These are phyloP conservation scores for Teunomyces panamensis DNA, from an alignment of 805 yeast genomes.

Conservation along the genomic window DNA sequence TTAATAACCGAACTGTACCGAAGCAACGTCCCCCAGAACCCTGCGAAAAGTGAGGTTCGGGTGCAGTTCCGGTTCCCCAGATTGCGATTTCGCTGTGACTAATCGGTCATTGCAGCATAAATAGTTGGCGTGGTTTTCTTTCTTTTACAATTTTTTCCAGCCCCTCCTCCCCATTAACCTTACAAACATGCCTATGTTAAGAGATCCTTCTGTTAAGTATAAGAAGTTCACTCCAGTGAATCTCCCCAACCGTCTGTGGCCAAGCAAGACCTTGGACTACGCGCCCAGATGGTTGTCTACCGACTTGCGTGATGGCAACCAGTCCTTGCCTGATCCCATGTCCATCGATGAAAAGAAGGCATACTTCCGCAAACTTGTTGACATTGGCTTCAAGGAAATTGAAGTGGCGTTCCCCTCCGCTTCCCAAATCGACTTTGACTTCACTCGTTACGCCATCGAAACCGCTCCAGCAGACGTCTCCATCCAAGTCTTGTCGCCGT, in stretches of 20 bases:
- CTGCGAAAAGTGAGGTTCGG: neutral
- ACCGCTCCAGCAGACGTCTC: conserved; percentile 74
- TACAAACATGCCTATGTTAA: conserved; percentile 32
- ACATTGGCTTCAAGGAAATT: conserved; percentile 77
- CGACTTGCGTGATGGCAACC: conserved; percentile 82
- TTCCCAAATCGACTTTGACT: conserved; percentile 76
- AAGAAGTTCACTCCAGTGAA: conserved; percentile 52
- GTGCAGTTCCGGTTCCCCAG: neutral
- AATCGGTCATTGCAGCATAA: neutral
- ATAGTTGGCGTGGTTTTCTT: neutral
- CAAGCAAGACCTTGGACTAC: conserved; percentile 50
- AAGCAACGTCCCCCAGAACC: neutral
- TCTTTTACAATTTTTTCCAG: neutral
- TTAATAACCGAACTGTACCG: conserved; percentile 1
- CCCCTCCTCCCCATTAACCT: neutral
- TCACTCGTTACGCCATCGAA: conserved; percentile 71
- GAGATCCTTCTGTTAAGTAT: conserved; percentile 65
- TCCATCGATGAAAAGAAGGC: conserved; percentile 71
- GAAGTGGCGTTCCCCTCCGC: conserved; percentile 85
- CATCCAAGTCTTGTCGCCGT: conserved; percentile 73
- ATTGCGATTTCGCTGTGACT: neutral
- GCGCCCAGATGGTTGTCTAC: conserved; percentile 85
- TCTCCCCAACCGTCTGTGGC: conserved; percentile 71
- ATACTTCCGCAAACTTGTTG: conserved; percentile 65
- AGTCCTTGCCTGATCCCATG: conserved; percentile 85